Percentiles rank a stretch among this genome's conserved stretches.
These are phyloP conservation scores for Trichoderma asperellum DNA, from an alignment of 2,329 filamentous ascomycete genomes.

Conservation along the genomic window DNA sequence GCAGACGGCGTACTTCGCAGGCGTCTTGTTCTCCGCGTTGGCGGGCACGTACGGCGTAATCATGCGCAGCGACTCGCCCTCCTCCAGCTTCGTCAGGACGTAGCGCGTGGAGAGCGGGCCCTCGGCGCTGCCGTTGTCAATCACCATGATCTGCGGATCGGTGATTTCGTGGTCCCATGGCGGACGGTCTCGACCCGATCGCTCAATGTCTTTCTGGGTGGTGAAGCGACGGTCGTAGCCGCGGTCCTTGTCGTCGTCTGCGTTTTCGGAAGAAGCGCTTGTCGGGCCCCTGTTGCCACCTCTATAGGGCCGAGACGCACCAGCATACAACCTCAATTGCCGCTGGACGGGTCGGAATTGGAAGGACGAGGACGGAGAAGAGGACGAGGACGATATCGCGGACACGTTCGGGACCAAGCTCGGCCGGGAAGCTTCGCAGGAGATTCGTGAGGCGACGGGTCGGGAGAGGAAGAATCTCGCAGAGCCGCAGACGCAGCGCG, in stretches of 20 bases:
- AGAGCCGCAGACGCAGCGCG: slow-evolving; percentile 49
- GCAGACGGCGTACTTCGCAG: slow-evolving; percentile 62
- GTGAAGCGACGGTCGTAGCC: slow-evolving; percentile 44
- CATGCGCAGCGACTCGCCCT: slow-evolving; percentile 48
- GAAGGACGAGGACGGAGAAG: background rate
- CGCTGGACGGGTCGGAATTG: background rate
- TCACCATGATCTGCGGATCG: slow-evolving; percentile 48
- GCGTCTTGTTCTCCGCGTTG: slow-evolving; percentile 34
- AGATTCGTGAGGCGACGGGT: background rate
- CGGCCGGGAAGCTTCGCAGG: slow-evolving; percentile 32
- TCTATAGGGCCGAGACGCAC: background rate
- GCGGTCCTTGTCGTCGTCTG: slow-evolving; percentile 35
- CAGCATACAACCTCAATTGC: slow-evolving; percentile 24
- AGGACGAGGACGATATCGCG: slow-evolving; percentile 29
- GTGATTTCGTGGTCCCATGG: slow-evolving; percentile 52
- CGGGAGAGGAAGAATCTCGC: slow-evolving; percentile 48
- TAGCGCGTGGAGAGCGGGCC: slow-evolving; percentile 45
- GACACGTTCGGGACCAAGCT: slow-evolving; percentile 17
- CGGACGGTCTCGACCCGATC: slow-evolving; percentile 44
- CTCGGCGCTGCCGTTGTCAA: slow-evolving; percentile 46
- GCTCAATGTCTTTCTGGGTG: slow-evolving; percentile 40
- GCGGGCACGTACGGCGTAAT: slow-evolving; percentile 45
- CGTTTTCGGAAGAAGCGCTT: background rate
- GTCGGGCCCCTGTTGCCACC: slow-evolving; percentile 14
- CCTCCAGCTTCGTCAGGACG: slow-evolving; percentile 49